Evolutionary conservation across 306 rosid species (phyloP).

Genomic region (Crotalaria pallida): DNA sequence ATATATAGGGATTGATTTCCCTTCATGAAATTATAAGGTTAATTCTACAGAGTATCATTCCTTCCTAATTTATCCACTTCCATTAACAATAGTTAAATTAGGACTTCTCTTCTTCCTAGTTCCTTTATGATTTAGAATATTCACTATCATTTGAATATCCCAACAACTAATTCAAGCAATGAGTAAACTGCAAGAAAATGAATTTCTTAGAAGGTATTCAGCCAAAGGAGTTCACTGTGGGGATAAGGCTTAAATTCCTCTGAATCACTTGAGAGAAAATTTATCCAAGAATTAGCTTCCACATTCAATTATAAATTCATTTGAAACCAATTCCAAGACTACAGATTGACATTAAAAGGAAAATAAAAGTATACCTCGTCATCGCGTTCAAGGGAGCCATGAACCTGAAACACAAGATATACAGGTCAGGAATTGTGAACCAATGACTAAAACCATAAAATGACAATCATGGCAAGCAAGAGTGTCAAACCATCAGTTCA

Average conservation of each 20-base stretch:
- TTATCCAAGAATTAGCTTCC: neutral
- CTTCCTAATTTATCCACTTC: neutral
- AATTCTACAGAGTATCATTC: neutral
- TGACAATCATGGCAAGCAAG: conserved; percentile 7
- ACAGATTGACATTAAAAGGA: conserved; percentile 2
- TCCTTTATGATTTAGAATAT: neutral
- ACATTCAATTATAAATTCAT: neutral
- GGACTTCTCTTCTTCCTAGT: neutral
- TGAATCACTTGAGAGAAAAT: neutral
- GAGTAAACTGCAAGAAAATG: neutral
- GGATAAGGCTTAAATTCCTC: neutral
- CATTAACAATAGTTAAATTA: neutral
- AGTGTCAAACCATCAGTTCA: conserved; percentile 2
- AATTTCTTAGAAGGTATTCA: neutral
- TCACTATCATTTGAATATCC: neutral
- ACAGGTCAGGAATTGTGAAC: conserved; percentile 9
- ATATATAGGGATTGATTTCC: no score
- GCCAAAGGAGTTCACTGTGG: neutral
- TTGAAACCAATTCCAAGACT: neutral
- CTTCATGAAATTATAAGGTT: neutral
- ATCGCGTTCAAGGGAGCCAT: conserved; percentile 91
- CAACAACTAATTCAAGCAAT: neutral
- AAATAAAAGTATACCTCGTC: conserved; percentile 67
- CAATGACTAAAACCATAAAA: neutral
- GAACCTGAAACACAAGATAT: conserved; percentile 58